phyloP scores from a whole-genome alignment of 176 grass and related monocot species.

The Phragmites australis region DNA sequence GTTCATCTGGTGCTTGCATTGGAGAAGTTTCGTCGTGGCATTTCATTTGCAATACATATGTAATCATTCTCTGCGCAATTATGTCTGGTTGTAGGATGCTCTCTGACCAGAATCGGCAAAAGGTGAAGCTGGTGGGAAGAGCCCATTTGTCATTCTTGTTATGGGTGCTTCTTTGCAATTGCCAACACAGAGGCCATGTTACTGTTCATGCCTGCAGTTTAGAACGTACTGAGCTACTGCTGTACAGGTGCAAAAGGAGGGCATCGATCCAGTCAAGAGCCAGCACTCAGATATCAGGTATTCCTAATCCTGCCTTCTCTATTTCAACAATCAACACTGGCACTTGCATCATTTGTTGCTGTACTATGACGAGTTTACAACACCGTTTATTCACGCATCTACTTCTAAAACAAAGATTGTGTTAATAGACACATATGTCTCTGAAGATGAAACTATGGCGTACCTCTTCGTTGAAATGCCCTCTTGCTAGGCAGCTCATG shows the following conservation, averaged over 20 bases:
- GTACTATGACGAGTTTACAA: background rate
- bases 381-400: background rate
- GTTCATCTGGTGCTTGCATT: background rate
- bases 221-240: too few relatives aligned
- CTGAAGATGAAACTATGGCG: background rate
- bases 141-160: background rate
- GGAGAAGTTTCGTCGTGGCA: background rate
- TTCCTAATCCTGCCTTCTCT: background rate
- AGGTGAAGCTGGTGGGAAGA: background rate
- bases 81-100: background rate
- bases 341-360: background rate
- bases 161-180: background rate
- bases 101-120: slow-evolving; percentile 32
- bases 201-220: background rate
- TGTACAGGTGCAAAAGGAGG: background rate
- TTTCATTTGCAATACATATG: background rate
- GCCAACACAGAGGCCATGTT: background rate
- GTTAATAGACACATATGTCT: background rate
- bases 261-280: background rate
- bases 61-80: background rate
- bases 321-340: background rate
- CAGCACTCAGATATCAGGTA: background rate
- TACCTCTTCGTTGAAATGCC: too few relatives aligned
- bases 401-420: background rate
- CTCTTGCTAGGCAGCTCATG: too few relatives aligned